Evolutionary conservation across 176 grass and related monocot genomes (phyloP), one percentile per base, ranked within the genome.

Genomic region (Musa beccarii): DNA sequence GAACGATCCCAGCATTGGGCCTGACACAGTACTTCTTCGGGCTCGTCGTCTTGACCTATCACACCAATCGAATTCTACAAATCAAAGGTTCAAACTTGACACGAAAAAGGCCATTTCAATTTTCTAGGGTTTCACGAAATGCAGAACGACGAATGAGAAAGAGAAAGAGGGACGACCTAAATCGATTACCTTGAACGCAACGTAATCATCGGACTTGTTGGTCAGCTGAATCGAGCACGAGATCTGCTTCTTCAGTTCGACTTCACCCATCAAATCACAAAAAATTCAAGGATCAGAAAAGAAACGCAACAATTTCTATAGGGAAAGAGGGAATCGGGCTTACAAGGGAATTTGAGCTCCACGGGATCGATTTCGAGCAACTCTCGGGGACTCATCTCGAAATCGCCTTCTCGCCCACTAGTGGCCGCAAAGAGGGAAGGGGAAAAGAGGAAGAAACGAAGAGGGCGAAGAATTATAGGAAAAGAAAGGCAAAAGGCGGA

Each of bases 1-100:
- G 86, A 66, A 97, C 84, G 26, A 97, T 83, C 52, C 90, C 93
- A 11, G 82, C 82, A 80, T 97, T 97, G 0, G 93, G 93, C 10
- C 93, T 83, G 28, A 97, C 93, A 21, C 93, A 97, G 68, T 97
- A 97, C 81, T 97, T 93, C 78, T 87, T 97, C 13, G 93, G 93
- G 80, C 88, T 93, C 24, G 93, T 97, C 1, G 93, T 97, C 83
- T 97, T 97, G n/a, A 97, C 89, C 93, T 97, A 73, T 63, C 34
- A 81, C n/a, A 51, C 53, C 26, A 52, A 74, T 24, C 17, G 1
- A 51, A 77, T 28, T 66, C 65, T 63, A 67, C 55, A 63, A 81
- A 83, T 68, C 34, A 43, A 54, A 75, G 21, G 2, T 54, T 16
- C 55, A 57, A 57, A 57, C 55, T 57, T 17, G 55, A 57, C 16